Conservation (phyloP, 176 grass and related monocot genomes). For the Oryza punctata region DNA sequence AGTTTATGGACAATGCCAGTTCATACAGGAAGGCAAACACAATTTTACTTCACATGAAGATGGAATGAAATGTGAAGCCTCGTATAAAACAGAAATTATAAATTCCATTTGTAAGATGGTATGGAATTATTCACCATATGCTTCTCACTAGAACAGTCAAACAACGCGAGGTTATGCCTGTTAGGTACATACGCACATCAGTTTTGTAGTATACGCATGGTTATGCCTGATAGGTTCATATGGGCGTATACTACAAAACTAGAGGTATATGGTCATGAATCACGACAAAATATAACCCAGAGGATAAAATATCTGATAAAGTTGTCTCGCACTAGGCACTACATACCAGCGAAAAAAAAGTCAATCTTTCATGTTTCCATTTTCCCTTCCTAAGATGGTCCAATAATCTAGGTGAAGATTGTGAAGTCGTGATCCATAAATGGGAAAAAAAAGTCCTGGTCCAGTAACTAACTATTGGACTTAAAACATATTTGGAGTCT, state of each 20-base stretch:
- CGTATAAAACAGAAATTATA: background rate
- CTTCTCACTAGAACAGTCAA: background rate
- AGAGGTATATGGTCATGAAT: background rate
- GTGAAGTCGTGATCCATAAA: background rate
- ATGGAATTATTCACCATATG: background rate
- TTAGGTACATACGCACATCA: background rate
- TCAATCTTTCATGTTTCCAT: background rate
- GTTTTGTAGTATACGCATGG: background rate
- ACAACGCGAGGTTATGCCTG: background rate
- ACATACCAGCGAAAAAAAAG: background rate
- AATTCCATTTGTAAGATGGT: background rate
- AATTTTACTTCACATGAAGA: background rate
- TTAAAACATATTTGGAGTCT: background rate
- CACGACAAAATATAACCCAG: constrained; percentile 7
- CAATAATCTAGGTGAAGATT: background rate
- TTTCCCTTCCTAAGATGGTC: constrained; percentile 18
- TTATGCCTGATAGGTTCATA: background rate
- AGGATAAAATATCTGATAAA: constrained; percentile 23
- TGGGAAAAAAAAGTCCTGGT: background rate
- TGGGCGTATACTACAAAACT: background rate
- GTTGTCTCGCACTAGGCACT: constrained; percentile 26
- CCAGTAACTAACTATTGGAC: background rate
- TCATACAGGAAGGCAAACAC: background rate
- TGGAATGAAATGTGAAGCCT: background rate
- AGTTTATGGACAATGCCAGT: background rate